Evolutionary conservation across 2,329 filamentous ascomycete species (phyloP), one percentile per base, ranked within the genome.

Genomic region (Colletotrichum somersetense): DNA sequence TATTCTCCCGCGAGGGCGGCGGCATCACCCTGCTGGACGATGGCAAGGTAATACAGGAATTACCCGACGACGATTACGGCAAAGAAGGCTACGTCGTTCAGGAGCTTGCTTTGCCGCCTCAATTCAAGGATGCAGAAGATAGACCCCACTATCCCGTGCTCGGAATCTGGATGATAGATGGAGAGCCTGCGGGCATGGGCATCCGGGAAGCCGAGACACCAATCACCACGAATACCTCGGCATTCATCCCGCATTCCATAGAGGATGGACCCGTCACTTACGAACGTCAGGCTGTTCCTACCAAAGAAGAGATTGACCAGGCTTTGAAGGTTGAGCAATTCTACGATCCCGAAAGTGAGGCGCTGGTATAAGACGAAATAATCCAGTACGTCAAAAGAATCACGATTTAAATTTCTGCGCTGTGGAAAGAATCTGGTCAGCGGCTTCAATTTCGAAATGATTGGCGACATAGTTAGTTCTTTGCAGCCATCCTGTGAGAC

Each of bases 151-250:
- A 33, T 16, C 66, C 66, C 38, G 66, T 67, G 16, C 59, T 67
- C 18, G 66, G 50, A 2, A 26, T 67, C 12, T 67, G 66, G 66
- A 62, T 67, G 18, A 42, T 66, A 12, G 64, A 66, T 11, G 64
- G 64, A 5, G 64, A 66, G 18, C 33, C 40, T 1, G 64, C 33
- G 16, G 64, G 64, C 12, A 61, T 66, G 64, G 64, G 53, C 11
- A 50, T 61, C 1, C 64, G 64, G n/a, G 64, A 66, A 42, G 64
- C 59, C 3, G 20, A 10, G n/a, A 66, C 30, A 11, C 64, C 64
- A 6, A 58, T 66, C 1, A 66, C 64, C 3, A 40, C 64, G 16
- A 61, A 66, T 23, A 5, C 10, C 5, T 66, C 64, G 10, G 26
- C 23, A 5, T 66, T 66, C 20, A n/a, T 66, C 12, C 64, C 64